phyloP scores from a whole-genome alignment of 208 protist species.

The Leptomonas seymouri region DNA sequence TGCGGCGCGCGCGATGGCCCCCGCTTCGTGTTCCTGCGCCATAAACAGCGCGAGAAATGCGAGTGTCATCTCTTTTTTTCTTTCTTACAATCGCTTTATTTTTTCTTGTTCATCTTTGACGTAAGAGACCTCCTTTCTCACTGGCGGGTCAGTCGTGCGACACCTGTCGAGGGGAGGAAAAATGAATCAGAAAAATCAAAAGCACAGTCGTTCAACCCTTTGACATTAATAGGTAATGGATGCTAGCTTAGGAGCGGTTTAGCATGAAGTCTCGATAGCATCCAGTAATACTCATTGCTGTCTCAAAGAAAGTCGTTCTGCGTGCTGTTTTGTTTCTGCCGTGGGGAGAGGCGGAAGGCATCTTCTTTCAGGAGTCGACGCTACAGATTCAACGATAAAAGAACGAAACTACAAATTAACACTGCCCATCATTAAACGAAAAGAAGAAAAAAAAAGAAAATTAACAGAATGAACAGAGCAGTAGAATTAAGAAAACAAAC shows the following conservation, averaged over 20 bases:
- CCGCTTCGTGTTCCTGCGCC: not conserved
- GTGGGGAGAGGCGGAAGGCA: not conserved
- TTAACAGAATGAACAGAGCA: no score
- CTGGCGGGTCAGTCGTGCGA: not conserved
- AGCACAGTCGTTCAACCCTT: not conserved
- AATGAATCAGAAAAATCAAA: not conserved
- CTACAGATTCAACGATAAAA: conserved; percentile 10
- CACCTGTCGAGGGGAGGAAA: not conserved
- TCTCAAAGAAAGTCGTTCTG: not conserved
- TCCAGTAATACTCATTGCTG: not conserved
- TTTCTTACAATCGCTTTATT: not conserved
- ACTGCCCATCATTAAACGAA: not conserved
- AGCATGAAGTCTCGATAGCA: not conserved
- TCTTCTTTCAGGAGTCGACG: not conserved
- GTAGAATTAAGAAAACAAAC: no score
- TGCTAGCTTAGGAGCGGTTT: not conserved
- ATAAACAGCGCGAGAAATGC: not conserved
- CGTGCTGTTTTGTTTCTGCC: not conserved
- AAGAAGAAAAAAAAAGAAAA: not conserved
- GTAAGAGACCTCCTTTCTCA: not conserved
- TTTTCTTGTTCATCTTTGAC: not conserved
- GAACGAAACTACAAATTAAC: not conserved
- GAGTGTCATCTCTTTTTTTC: not conserved
- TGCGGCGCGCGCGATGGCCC: no score
- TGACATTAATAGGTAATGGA: not conserved